A percentile compares a stretch with the other conserved stretches of the same genome.
phyloP scores from a whole-genome alignment of 148 eudicot genomes.

The Cornus controversa region DNA sequence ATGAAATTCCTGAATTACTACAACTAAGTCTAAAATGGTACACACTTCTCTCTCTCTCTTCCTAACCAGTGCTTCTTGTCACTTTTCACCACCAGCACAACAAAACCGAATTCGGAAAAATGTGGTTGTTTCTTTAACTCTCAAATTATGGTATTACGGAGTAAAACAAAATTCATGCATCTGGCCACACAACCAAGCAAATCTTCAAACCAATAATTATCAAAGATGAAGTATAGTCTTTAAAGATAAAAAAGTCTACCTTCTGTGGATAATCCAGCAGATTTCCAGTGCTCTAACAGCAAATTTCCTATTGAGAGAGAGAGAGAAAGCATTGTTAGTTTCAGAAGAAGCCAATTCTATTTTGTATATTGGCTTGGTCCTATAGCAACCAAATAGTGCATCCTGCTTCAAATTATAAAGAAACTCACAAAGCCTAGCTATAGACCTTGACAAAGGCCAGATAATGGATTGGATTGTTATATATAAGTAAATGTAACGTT shows the following conservation, averaged over 20 bases:
- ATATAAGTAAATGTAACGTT: background rate
- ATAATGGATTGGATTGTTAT: background rate
- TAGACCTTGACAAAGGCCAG: background rate
- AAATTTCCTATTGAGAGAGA: constrained; percentile 50
- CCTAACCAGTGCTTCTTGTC: background rate
- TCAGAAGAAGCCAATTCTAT: background rate
- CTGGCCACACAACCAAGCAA: background rate
- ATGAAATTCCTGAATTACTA: background rate
- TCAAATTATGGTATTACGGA: background rate
- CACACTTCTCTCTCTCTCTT: background rate
- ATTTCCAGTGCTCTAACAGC: constrained; percentile 73
- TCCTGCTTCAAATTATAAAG: background rate
- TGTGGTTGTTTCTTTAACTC: background rate
- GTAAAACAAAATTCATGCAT: background rate
- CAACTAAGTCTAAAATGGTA: background rate
- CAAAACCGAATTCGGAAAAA: background rate
- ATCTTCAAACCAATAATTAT: background rate
- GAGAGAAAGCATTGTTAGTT: constrained; percentile 6
- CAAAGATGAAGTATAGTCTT: background rate
- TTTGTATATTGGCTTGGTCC: background rate
- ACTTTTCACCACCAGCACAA: too few relatives aligned
- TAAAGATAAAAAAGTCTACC: constrained; percentile 37
- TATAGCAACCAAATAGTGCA: background rate
- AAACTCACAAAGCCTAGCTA: background rate
- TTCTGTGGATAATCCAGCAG: constrained; percentile 56